Evolutionary conservation across 441 rosid genomes (phyloP), one percentile per base, ranked within the genome.

Genomic region (Corymbia citriodora): DNA sequence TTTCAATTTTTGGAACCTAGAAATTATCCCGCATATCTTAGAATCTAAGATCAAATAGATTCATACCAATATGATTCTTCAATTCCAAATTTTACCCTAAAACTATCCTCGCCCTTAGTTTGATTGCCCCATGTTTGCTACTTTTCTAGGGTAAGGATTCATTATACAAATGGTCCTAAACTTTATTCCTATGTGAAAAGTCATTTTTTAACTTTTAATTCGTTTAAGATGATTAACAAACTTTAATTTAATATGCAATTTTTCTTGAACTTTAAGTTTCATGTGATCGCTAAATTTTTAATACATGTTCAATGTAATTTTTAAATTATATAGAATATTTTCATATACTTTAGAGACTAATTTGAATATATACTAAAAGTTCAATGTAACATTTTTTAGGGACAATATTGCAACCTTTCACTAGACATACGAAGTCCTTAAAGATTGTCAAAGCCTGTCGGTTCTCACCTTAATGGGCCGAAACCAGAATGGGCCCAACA

Each of bases 161-260:
- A 74, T 74, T 40, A 74, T 21, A 11, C 8, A 21, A 36, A 74
- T 40, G 29, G 4, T 40, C 4, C 3, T 11, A 1, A 74, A 74
- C 7, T 31, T 33, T 70, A 0, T 9, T 13, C 5, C 5, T 0
- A n/a, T 31, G 23, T 4, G 45, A 40, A 31, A 68, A 31, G 1
- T 31, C 12, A 0, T 68, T 15, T 3, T 2, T 68, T 1, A 31
- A 68, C 2, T 72, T 72, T 65, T 65, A 65, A 29, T n/a, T 65
- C n/a, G 0, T n/a, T 15, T 0, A n/a, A 65, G 7, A 0, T 8
- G 8, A 15, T 65, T 0, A 1, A 3, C n/a, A 0, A n/a, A 14
- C 4, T 54, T 65, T n/a, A n/a, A n/a, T 0, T 7, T 14, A 7
- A 65, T 65, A 0, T 65, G 10, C 0, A n/a, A n/a, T 4, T 7